Evolutionary conservation across 192 early-diverging fungal genomes (phyloP).

Genomic region (Backusella psychrophila): DNA sequence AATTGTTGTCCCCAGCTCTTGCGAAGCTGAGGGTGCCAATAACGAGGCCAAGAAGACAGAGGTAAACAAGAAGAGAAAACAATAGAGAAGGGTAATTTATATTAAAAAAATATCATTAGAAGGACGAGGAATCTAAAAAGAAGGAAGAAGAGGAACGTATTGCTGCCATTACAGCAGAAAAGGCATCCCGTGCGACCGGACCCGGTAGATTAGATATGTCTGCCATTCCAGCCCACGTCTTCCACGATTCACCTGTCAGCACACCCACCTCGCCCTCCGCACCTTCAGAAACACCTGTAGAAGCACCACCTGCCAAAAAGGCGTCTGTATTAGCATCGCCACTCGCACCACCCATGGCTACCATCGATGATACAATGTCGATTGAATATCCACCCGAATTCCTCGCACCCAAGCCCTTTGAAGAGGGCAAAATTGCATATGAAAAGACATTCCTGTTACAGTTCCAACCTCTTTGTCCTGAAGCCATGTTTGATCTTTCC

Average conservation of each 20-base stretch:
- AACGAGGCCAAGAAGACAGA: slow-evolving; percentile 19
- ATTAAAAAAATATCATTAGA: not conserved
- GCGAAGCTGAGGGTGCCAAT: not conserved
- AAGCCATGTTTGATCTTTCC: slow-evolving; percentile 57
- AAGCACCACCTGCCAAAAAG: slow-evolving; percentile 41
- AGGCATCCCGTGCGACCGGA: slow-evolving; percentile 28
- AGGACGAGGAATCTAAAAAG: slow-evolving; percentile 7
- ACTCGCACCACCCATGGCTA: slow-evolving; percentile 35
- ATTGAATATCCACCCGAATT: slow-evolving; percentile 48
- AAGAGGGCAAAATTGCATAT: slow-evolving; percentile 65
- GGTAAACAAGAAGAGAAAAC: slow-evolving; percentile 15
- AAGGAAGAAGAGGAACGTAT: slow-evolving; percentile 25
- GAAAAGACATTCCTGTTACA: slow-evolving; percentile 76
- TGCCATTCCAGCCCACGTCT: slow-evolving; percentile 37
- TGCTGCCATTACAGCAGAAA: slow-evolving; percentile 27
- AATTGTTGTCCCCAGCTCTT: slow-evolving; percentile 52
- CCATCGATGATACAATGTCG: slow-evolving; percentile 44
- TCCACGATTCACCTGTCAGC: slow-evolving; percentile 41
- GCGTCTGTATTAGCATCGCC: slow-evolving; percentile 39
- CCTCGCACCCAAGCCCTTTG: slow-evolving; percentile 50
- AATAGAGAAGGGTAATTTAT: not conserved
- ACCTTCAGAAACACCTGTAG: slow-evolving; percentile 37
- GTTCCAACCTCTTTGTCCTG: slow-evolving; percentile 63
- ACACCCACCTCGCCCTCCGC: slow-evolving; percentile 43
- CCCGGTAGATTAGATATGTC: slow-evolving; percentile 31